Conservation (phyloP, 495 filamentous ascomycete species). For the Chaetomium tenue region DNA sequence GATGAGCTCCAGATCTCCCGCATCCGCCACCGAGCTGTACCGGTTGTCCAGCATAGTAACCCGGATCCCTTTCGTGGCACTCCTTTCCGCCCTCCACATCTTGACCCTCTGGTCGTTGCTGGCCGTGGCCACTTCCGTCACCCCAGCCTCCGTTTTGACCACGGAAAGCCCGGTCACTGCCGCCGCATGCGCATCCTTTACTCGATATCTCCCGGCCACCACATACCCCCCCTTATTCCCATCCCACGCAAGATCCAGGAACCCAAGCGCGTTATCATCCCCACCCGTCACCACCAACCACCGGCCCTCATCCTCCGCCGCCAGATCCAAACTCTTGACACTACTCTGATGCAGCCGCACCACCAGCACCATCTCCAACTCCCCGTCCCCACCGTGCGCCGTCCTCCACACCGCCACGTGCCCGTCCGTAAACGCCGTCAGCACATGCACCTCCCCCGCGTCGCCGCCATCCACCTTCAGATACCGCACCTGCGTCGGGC, state of each 20-base stretch:
- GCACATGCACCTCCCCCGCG: constrained; percentile 48
- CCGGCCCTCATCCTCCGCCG: constrained; percentile 1
- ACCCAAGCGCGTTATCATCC: constrained; percentile 74
- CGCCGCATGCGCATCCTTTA: constrained; percentile 75
- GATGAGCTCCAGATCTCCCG: constrained; percentile 35
- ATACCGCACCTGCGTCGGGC: constrained; percentile 66
- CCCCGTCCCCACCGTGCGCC: not conserved
- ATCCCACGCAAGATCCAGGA: constrained; percentile 49
- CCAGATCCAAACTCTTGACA: constrained; percentile 59
- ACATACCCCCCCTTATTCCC: constrained; percentile 14
- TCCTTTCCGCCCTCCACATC: constrained; percentile 56
- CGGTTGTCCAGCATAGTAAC: constrained; percentile 51
- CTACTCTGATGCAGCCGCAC: constrained; percentile 69
- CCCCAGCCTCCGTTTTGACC: constrained; percentile 16
- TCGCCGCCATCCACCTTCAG: constrained; percentile 39
- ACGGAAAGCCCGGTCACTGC: constrained; percentile 69
- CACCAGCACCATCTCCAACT: constrained; percentile 20
- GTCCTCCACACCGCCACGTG: constrained; percentile 41
- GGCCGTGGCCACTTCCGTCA: constrained; percentile 52
- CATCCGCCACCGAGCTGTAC: constrained; percentile 66
- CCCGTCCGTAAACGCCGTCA: constrained; percentile 51
- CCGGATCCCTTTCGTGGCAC: constrained; percentile 24
- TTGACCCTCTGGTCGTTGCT: constrained; percentile 83
- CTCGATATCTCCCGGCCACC: constrained; percentile 48
- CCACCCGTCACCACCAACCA: constrained; percentile 70